Percentiles rank a stretch among this genome's conserved stretches.
Conservation (phyloP, 768 basidiomycete genomes). For the Boletus pseudopeckii region DNA sequence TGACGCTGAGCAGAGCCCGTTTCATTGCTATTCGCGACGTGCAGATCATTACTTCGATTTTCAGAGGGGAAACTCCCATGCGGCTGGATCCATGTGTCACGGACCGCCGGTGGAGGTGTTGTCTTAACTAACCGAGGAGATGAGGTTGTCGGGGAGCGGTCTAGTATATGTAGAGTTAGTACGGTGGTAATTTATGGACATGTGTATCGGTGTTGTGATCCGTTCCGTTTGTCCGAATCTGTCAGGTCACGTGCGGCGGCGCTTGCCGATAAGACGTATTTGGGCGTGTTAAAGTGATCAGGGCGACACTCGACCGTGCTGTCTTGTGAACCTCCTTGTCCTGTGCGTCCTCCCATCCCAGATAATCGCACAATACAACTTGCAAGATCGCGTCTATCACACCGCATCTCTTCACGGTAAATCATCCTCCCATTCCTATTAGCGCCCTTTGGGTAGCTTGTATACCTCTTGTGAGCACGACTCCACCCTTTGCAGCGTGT, state of each 20-base stretch:
- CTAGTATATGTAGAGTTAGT: no score
- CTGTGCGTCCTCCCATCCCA: conserved; percentile 15
- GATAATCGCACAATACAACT: conserved; percentile 17
- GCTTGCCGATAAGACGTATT: conserved; percentile 30
- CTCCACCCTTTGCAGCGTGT: background rate
- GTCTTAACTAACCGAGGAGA: no score
- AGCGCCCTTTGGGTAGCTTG: background rate
- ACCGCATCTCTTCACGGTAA: background rate
- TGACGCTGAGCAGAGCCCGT: conserved; percentile 2
- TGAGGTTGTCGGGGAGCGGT: no score
- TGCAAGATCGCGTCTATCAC: conserved; percentile 15
- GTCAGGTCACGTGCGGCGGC: conserved; percentile 28
- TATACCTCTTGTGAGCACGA: conserved; percentile 16
- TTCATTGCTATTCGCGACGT: background rate
- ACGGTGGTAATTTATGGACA: no score
- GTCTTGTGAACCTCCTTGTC: conserved; percentile 16
- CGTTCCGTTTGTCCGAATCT: conserved; percentile 10
- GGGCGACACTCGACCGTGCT: conserved; percentile 13
- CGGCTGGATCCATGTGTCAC: background rate
- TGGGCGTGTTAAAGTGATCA: conserved; percentile 34
- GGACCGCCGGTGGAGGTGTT: conserved; percentile 1
- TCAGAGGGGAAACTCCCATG: background rate
- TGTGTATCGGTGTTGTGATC: conserved; percentile 1
- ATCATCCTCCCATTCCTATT: conserved; percentile 1
- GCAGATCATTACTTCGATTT: conserved; percentile 2